Percentiles rank a stretch among this genome's conserved stretches.
Conservation (phyloP, 139 green algal species). For the Micractinium sp. region DNA sequence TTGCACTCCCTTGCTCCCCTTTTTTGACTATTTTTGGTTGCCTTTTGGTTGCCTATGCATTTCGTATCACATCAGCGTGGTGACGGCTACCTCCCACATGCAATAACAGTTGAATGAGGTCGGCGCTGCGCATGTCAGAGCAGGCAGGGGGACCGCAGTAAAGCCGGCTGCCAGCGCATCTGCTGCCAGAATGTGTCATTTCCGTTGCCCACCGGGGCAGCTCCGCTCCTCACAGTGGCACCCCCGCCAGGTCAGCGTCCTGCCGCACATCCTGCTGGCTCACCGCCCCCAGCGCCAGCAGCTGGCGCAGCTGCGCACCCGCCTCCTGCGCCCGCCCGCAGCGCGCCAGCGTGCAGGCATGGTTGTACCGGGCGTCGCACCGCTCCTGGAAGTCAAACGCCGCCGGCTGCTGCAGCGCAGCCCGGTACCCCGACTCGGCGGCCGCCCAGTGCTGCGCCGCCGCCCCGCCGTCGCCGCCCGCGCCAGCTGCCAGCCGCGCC, state of each 20-base stretch:
- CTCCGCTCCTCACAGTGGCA: not conserved
- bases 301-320: not conserved
- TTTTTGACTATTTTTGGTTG: no score
- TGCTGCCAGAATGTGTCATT: no score
- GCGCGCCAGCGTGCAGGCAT: constrained; percentile 53
- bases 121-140: no score
- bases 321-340: constrained; percentile 35
- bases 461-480: not conserved
- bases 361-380: constrained; percentile 68
- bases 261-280: constrained; percentile 16
- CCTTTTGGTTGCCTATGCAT: no score
- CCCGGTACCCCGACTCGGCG: constrained; percentile 42
- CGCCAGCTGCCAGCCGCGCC: constrained; percentile 14
- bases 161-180: no score
- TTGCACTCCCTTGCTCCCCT: no score
- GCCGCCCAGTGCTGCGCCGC: constrained; percentile 9
- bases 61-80: no score
- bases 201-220: not conserved
- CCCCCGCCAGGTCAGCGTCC: constrained; percentile 47
- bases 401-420: constrained; percentile 48
- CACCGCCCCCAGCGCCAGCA: constrained; percentile 35
- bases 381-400: constrained; percentile 54
- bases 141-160: no score
- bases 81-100: no score
- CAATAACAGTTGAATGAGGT: no score